These are phyloP conservation scores for Phlebiopsis flavidoalba DNA, from an alignment of 768 basidiomycete genomes.

Conservation along the genomic window DNA sequence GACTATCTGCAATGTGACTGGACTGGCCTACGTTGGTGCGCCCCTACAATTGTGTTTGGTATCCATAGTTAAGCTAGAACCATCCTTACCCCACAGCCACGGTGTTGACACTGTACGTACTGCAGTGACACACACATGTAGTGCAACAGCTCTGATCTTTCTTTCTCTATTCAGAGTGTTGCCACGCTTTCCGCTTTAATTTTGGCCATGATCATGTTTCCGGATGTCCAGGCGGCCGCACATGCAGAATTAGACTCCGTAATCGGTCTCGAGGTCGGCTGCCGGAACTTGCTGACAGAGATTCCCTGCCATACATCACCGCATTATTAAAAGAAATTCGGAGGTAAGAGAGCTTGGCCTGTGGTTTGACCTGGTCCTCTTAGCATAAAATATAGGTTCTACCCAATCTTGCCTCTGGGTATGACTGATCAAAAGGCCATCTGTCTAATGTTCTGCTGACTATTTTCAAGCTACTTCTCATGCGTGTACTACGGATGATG, in stretches of 20 bases:
- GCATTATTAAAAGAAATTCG: neutral
- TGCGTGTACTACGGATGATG: conserved; percentile 21
- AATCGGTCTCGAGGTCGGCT: neutral
- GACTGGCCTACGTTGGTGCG: neutral
- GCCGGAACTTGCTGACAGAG: neutral
- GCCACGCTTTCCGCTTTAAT: conserved; percentile 13
- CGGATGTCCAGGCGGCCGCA: conserved; percentile 4
- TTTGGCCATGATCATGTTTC: conserved; percentile 21
- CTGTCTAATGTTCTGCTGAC: no score
- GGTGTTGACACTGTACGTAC: neutral
- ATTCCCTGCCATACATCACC: neutral
- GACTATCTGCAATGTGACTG: neutral
- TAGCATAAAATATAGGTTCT: neutral
- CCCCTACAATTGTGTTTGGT: no score
- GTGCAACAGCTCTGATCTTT: neutral
- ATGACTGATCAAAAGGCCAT: neutral
- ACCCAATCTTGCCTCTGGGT: neutral
- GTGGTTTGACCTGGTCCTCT: neutral
- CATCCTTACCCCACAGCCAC: neutral
- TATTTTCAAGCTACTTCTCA: conserved; percentile 18
- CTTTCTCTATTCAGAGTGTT: neutral
- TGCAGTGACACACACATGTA: neutral
- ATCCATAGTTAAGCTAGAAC: neutral
- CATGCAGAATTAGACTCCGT: conserved; percentile 15
- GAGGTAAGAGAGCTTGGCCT: neutral